A percentile compares a stretch with the other conserved stretches of the same genome.
Conservation (phyloP, 2,329 filamentous ascomycete genomes). For the Colletotrichum shisoi region DNA sequence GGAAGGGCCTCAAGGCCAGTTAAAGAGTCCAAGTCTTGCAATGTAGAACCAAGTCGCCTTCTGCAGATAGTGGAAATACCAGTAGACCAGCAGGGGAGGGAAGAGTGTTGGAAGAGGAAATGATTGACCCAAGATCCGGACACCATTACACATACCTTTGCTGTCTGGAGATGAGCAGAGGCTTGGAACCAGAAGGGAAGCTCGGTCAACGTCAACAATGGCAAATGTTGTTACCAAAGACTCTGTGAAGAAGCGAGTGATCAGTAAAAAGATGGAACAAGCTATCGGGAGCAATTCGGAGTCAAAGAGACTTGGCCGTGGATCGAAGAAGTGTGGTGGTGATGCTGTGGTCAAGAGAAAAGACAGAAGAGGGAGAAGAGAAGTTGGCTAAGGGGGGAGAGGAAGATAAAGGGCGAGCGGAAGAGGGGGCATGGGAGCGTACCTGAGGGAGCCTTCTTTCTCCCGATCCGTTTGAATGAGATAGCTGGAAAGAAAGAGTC, state of each 20-base stretch:
- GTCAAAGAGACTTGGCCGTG: conserved; percentile 52
- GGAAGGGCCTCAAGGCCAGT: too few relatives aligned
- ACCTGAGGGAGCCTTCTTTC: conserved; percentile 34
- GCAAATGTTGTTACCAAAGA: conserved; percentile 61
- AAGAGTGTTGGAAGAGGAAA: background rate
- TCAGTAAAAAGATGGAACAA: conserved; percentile 65
- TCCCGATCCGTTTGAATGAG: background rate
- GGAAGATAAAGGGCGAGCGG: conserved; percentile 43
- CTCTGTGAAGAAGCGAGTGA: conserved; percentile 63
- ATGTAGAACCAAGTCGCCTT: background rate
- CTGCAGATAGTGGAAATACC: background rate
- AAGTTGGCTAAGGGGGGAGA: conserved; percentile 33
- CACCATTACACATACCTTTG: conserved; percentile 30
- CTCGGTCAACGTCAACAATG: conserved; percentile 45
- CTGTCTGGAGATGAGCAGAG: conserved; percentile 41
- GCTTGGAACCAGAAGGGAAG: conserved; percentile 40
- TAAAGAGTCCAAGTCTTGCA: background rate
- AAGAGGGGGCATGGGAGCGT: conserved; percentile 27
- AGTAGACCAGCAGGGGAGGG: background rate
- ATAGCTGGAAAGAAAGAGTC: conserved; percentile 17
- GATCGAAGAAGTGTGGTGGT: conserved; percentile 47
- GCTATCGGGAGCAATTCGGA: conserved; percentile 62
- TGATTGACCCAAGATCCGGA: background rate
- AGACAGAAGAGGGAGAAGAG: conserved; percentile 43
- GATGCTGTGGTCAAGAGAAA: conserved; percentile 54